These are phyloP conservation scores for Podospora tetraspora DNA, from an alignment of 495 filamentous ascomycete genomes.

Conservation along the genomic window DNA sequence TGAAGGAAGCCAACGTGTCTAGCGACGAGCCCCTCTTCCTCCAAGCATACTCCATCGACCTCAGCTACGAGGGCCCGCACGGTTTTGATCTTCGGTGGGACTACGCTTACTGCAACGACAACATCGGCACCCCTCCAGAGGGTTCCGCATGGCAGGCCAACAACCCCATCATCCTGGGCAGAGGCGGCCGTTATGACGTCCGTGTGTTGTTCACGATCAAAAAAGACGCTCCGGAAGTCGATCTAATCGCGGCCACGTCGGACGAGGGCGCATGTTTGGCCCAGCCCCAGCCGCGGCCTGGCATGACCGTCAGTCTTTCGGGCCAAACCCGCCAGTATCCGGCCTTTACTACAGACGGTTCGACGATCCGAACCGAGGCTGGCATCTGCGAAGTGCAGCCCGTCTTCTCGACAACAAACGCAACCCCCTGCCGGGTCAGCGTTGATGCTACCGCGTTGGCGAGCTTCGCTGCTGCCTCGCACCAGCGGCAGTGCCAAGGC, in stretches of 20 bases:
- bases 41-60: no score
- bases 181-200: background rate
- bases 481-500: background rate
- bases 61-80: no score
- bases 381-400: background rate
- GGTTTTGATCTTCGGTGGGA: no score
- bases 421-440: slow-evolving; percentile 13
- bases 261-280: slow-evolving; percentile 7
- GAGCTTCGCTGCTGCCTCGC: slow-evolving; percentile 11
- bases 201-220: slow-evolving; percentile 20
- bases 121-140: no score
- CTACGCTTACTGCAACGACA: no score
- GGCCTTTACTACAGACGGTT: background rate
- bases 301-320: slow-evolving; percentile 1
- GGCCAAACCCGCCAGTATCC: background rate
- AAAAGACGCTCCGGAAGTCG: slow-evolving; percentile 18
- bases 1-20: no score
- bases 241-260: slow-evolving; percentile 28
- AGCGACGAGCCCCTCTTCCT: no score
- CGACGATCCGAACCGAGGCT: background rate
- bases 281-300: background rate
- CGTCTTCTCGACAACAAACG: background rate
- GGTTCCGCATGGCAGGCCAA: no score
- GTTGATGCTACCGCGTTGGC: slow-evolving; percentile 9
- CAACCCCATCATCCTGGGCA: background rate